Evolutionary conservation across 306 rosid genomes (phyloP), one percentile per base, ranked within the genome.

Genomic region (Leucaena leucocephala): DNA sequence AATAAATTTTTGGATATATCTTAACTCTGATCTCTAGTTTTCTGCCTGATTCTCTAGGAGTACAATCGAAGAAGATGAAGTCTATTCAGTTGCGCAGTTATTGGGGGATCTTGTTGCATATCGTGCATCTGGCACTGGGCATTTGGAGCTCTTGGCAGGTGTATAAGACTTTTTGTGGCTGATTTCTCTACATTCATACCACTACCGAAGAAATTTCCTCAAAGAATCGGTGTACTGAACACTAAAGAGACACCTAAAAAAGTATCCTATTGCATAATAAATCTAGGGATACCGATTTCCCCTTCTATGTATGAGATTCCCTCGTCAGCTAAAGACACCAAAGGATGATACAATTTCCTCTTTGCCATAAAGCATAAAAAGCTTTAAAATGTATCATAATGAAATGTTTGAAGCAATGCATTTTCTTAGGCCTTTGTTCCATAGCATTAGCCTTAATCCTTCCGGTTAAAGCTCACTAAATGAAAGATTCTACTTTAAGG

Each of bases 141-240:
- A 94, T 84, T 62, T 94, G 83, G 96, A 92, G 84, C 89, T 94
- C 80, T 83, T 94, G 89, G 98, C 98, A 90, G 98, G 98, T 91
- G 70, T 83, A 64, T 75, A 52, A 54, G 10, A 54, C 21, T 54
- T 54, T n/a, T 27, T 15, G 58, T 33, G 38, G 40, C n/a, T 3
- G 7, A 61, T 34, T 33, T 9, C 4, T 61, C 40, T 27, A 11
- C 67, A 44, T 44, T 10, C 9, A 44, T 44, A 2, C 13, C 48
- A 34, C n/a, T 33, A 61, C 42, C 1, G 8, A 5, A 59, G 39
- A 59, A 59, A 27, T 59, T 59, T 59, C 39, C 66, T 59, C 17
- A 59, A 33, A 59, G 39, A 27, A 27, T 59, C 66, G 10, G 8
- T 3, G 39, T 12, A 3, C 33, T 27, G 66, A 12, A 59, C 66